Percentiles rank a stretch among this genome's conserved stretches.
These are phyloP conservation scores for Bryopsis sp. DNA, from an alignment of 139 green algal genomes.

Conservation along the genomic window DNA sequence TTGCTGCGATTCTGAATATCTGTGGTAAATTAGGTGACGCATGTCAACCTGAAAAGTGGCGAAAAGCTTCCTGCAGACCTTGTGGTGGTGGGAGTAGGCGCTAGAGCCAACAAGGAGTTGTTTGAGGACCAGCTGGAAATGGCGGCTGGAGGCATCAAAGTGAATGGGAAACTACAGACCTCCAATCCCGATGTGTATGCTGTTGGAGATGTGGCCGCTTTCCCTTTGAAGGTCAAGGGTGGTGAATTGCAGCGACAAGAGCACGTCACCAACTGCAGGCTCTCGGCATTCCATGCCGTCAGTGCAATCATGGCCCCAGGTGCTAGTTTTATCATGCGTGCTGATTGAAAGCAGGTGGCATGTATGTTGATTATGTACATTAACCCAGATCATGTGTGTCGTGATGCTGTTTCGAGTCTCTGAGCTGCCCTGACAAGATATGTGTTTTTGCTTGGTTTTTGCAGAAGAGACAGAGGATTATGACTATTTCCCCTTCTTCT, in stretches of 20 bases:
- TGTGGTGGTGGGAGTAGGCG: constrained; percentile 7
- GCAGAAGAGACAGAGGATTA: constrained; percentile 40
- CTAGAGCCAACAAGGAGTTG: constrained; percentile 21
- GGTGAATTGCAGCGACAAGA: constrained; percentile 59
- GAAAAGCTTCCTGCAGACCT: constrained; percentile 10
- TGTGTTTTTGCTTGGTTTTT: too few relatives aligned
- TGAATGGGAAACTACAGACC: constrained; percentile 61
- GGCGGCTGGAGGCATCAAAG: constrained; percentile 68
- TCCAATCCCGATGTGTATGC: constrained; percentile 70
- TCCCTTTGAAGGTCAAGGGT: constrained; percentile 54
- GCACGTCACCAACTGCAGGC: constrained; percentile 66
- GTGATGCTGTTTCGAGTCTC: too few relatives aligned
- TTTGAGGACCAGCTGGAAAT: constrained; percentile 39
- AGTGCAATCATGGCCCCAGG: constrained; percentile 26
- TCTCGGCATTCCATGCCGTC: constrained; percentile 48
- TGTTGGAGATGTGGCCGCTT: constrained; percentile 83
- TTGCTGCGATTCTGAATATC: too few relatives aligned
- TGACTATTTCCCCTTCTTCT: constrained; percentile 93
- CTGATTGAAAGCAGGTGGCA: too few relatives aligned
- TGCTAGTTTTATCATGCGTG: too few relatives aligned
- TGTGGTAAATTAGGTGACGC: too few relatives aligned
- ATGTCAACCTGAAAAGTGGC: constrained; percentile 14
- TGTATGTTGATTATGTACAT: neutral
- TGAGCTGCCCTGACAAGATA: too few relatives aligned
- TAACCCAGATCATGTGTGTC: too few relatives aligned